Evolutionary conservation across 768 basidiomycete genomes (phyloP).

Genomic region (Mycena galericulata): DNA sequence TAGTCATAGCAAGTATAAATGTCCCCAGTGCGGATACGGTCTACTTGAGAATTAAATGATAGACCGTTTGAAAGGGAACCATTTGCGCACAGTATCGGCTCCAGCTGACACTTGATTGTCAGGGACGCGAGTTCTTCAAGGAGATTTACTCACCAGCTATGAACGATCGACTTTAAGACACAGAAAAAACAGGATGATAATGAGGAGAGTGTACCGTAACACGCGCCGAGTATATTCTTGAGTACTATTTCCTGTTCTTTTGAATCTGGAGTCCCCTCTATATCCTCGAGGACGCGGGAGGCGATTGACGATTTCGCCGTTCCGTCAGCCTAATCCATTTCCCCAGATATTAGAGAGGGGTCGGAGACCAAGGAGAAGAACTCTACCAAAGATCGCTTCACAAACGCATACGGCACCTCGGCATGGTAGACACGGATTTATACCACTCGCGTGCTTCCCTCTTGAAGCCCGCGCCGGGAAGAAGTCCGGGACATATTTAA

Average conservation of each 20-base stretch:
- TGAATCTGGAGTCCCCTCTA: neutral
- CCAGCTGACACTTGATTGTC: slow-evolving; percentile 24
- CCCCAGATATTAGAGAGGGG: neutral
- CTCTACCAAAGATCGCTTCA: neutral
- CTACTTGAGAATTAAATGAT: no score
- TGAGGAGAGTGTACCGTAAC: neutral
- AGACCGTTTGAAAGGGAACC: no score
- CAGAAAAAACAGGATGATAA: neutral
- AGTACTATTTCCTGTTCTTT: neutral
- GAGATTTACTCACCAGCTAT: slow-evolving; percentile 13
- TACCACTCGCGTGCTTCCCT: slow-evolving; percentile 45
- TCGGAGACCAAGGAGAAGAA: no score
- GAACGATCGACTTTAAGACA: neutral
- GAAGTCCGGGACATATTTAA: no score
- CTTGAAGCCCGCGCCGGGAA: slow-evolving; percentile 54
- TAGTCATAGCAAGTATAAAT: slow-evolving; percentile 41
- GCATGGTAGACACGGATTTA: slow-evolving; percentile 34
- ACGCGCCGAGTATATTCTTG: no score
- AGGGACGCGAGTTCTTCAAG: neutral
- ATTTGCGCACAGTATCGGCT: slow-evolving; percentile 16
- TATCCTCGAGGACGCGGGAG: slow-evolving; percentile 2
- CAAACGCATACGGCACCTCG: no score
- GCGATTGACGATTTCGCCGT: slow-evolving; percentile 14
- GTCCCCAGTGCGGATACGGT: no score
- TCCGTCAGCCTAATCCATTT: neutral